A percentile compares a stretch with the other conserved stretches of the same genome.
phyloP scores from a whole-genome alignment of 495 filamentous ascomycete genomes.

The Penicillium riverlandense region DNA sequence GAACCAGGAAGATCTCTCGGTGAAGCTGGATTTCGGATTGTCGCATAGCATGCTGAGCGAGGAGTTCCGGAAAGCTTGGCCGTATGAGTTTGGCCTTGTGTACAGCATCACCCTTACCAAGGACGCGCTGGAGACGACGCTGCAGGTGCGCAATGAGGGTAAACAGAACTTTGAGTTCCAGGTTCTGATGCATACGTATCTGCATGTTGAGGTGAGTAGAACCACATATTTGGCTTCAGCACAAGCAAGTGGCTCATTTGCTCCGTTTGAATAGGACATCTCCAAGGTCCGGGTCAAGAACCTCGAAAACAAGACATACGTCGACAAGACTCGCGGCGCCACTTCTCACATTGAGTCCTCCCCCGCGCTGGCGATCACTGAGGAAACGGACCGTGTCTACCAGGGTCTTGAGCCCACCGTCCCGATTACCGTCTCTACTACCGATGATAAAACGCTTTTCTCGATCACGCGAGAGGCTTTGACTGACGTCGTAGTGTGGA shows the following conservation, averaged over 20 bases:
- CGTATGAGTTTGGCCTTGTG: conserved; percentile 78
- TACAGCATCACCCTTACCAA: conserved; percentile 82
- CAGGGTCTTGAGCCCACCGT: conserved; percentile 51
- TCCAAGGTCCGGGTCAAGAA: conserved; percentile 58
- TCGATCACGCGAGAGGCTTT: conserved; percentile 73
- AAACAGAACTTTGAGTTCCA: conserved; percentile 80
- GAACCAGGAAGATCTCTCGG: conserved; percentile 48
- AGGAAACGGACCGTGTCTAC: conserved; percentile 83
- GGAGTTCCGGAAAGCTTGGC: conserved; percentile 60
- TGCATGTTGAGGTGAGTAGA: conserved; percentile 63
- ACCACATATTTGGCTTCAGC: too few species aligned
- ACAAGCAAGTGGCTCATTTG: too few species aligned
- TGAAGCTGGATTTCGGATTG: conserved; percentile 95
- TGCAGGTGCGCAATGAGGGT: conserved; percentile 80
- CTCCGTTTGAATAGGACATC: conserved; percentile 54
- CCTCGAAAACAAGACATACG: conserved; percentile 64
- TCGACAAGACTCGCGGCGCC: conserved; percentile 70
- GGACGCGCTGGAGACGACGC: conserved; percentile 67
- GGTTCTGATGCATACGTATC: conserved; percentile 85
- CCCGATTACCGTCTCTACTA: conserved; percentile 45
- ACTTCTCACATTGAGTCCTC: conserved; percentile 50
- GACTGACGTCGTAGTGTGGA: conserved; percentile 89
- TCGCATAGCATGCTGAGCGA: conserved; percentile 60
- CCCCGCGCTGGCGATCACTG: conserved; percentile 49
- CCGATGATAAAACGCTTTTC: conserved; percentile 56